Conservation (phyloP, 371 early-diverging fungal species). For the Rhizopus delemar region DNA sequence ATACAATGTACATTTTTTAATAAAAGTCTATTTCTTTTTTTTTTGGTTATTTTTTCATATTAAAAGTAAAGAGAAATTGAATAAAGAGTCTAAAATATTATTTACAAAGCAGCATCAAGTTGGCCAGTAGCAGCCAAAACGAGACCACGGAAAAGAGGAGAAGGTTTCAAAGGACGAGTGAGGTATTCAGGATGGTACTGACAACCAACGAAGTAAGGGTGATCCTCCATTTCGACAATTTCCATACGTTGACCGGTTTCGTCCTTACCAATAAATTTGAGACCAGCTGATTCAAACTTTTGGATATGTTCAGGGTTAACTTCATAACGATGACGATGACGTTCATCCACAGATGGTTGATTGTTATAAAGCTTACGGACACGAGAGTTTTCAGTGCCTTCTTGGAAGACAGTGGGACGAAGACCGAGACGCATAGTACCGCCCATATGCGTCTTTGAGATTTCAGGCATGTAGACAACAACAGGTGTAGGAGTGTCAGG, state of each 20-base stretch:
- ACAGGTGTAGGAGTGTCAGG: conserved; percentile 72
- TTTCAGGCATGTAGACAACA: conserved; percentile 96
- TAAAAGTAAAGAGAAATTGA: background rate
- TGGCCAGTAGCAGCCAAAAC: conserved; percentile 77
- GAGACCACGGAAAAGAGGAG: conserved; percentile 93
- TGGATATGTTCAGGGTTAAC: conserved; percentile 87
- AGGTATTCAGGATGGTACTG: conserved; percentile 99
- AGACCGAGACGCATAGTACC: conserved; percentile 97
- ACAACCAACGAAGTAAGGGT: conserved; percentile 96
- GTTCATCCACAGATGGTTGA: conserved; percentile 75
- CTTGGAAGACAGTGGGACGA: conserved; percentile 85
- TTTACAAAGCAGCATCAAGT: conserved; percentile 37
- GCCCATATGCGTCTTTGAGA: conserved; percentile 92
- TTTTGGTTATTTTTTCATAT: background rate
- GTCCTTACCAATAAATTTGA: conserved; percentile 92
- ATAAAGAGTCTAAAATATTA: conserved; percentile 12
- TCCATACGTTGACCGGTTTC: conserved; percentile 97
- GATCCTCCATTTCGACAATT: conserved; percentile 89
- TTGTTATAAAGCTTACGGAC: conserved; percentile 75
- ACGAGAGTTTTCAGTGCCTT: conserved; percentile 56
- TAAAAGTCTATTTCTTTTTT: no score
- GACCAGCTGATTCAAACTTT: conserved; percentile 81
- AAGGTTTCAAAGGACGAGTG: conserved; percentile 91
- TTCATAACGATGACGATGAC: conserved; percentile 99
- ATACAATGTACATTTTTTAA: no score